Conservation (phyloP, 2,329 filamentous ascomycete genomes). For the Fusarium sp. region DNA sequence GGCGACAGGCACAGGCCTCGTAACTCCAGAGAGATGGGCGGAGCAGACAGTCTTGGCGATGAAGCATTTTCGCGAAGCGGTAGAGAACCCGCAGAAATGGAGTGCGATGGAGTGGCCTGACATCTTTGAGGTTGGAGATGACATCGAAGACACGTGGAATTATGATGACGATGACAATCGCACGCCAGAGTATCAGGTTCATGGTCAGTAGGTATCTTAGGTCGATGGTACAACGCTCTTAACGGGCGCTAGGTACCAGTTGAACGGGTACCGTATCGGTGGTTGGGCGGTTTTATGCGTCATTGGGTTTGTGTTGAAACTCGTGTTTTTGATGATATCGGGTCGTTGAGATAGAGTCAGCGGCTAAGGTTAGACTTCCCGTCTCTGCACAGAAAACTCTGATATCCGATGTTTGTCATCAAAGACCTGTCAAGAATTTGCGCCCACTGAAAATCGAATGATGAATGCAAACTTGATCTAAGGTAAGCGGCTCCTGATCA, state of each 20-base stretch:
- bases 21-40: conserved; percentile 63
- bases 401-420: neutral
- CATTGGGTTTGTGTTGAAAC: neutral
- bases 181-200: neutral
- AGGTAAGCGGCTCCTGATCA: neutral
- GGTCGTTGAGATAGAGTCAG: neutral
- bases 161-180: neutral
- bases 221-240: neutral
- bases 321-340: neutral
- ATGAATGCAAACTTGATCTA: neutral
- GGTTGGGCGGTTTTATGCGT: neutral
- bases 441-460: neutral
- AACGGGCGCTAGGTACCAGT: neutral
- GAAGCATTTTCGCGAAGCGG: conserved; percentile 62
- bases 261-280: neutral
- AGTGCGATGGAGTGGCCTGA: conserved; percentile 51
- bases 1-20: conserved; percentile 59
- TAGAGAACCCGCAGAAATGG: conserved; percentile 57
- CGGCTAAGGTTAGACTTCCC: neutral
- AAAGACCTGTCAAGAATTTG: neutral
- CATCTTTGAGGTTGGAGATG: neutral
- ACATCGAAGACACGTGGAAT: conserved; percentile 1
- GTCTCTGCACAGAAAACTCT: neutral
- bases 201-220: neutral
- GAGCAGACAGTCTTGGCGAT: conserved; percentile 61